phyloP scores from a whole-genome alignment of 2,329 filamentous ascomycete species.

The Coleophoma cylindrospora region DNA sequence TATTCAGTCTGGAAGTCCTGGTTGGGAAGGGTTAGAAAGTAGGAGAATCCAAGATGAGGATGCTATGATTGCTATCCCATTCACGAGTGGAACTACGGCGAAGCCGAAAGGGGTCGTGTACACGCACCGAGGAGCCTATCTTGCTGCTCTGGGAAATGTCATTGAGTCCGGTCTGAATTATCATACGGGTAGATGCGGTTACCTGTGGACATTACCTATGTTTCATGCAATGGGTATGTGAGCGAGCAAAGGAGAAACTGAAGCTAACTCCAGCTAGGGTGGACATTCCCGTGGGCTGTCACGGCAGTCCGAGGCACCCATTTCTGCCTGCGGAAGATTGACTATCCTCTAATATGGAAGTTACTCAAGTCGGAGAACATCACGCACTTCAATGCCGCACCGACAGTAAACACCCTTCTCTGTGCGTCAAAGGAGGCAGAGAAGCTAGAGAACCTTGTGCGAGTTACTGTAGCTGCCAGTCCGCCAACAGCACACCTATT shows the following conservation, averaged over 20 bases:
- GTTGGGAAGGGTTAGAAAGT: slow-evolving; percentile 72
- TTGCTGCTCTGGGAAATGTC: slow-evolving; percentile 79
- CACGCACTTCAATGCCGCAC: slow-evolving; percentile 93
- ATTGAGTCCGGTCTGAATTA: slow-evolving; percentile 83
- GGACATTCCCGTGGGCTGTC: slow-evolving; percentile 81
- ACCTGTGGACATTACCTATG: slow-evolving; percentile 92
- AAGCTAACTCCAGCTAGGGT: slow-evolving; percentile 2
- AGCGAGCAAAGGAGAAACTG: not conserved
- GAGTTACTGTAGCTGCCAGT: slow-evolving; percentile 87
- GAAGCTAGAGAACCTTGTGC: slow-evolving; percentile 63
- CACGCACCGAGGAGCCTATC: slow-evolving; percentile 81
- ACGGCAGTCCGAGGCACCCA: slow-evolving; percentile 92
- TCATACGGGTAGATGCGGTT: slow-evolving; percentile 64
- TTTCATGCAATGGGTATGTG: slow-evolving; percentile 55
- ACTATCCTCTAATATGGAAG: slow-evolving; percentile 89
- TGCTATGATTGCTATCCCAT: slow-evolving; percentile 78
- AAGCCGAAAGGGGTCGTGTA: slow-evolving; percentile 89
- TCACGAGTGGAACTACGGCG: slow-evolving; percentile 91
- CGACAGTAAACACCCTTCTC: slow-evolving; percentile 91
- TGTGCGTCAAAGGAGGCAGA: slow-evolving; percentile 75
- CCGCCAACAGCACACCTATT: slow-evolving; percentile 89
- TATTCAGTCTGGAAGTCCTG: slow-evolving; percentile 53
- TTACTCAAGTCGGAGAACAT: slow-evolving; percentile 81
- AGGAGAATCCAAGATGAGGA: slow-evolving; percentile 68
- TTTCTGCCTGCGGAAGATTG: slow-evolving; percentile 89